phyloP scores from a whole-genome alignment of 2,329 filamentous ascomycete species.

The Clarireedia sp. region DNA sequence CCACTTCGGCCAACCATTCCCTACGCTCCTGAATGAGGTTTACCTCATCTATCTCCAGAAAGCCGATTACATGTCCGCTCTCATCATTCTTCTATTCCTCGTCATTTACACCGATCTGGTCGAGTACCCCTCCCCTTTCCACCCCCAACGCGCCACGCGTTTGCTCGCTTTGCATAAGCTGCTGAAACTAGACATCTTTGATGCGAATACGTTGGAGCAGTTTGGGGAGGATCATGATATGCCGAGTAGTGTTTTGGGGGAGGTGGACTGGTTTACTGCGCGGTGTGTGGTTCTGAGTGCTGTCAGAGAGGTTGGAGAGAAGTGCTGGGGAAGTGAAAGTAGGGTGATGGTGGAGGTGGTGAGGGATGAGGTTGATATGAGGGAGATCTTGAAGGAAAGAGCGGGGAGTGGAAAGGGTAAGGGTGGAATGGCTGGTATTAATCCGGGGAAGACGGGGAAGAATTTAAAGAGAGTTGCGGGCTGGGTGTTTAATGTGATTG shows the following conservation, averaged over 20 bases:
- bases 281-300: conserved; percentile 3
- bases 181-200: conserved; percentile 38
- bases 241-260: neutral
- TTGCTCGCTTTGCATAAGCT: conserved; percentile 45
- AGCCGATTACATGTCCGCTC: conserved; percentile 40
- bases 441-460: neutral
- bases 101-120: conserved; percentile 39
- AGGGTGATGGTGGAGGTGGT: neutral
- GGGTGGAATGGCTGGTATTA: neutral
- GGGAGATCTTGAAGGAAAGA: neutral
- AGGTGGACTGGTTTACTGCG: conserved; percentile 12
- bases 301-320: neutral
- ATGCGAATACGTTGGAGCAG: conserved; percentile 16
- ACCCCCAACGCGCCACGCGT: conserved; percentile 42
- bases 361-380: conserved; percentile 1
- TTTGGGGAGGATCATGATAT: neutral
- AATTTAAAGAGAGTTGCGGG: neutral
- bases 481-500: neutral
- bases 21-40: conserved; percentile 37
- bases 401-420: neutral
- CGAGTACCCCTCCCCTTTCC: conserved; percentile 42
- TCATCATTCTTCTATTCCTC: conserved; percentile 34
- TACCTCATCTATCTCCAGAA: conserved; percentile 36
- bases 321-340: conserved; percentile 3
- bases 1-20: conserved; percentile 11